These are phyloP conservation scores for Cyclocybe cylindracea DNA, from an alignment of 768 basidiomycete species.

Conservation along the genomic window DNA sequence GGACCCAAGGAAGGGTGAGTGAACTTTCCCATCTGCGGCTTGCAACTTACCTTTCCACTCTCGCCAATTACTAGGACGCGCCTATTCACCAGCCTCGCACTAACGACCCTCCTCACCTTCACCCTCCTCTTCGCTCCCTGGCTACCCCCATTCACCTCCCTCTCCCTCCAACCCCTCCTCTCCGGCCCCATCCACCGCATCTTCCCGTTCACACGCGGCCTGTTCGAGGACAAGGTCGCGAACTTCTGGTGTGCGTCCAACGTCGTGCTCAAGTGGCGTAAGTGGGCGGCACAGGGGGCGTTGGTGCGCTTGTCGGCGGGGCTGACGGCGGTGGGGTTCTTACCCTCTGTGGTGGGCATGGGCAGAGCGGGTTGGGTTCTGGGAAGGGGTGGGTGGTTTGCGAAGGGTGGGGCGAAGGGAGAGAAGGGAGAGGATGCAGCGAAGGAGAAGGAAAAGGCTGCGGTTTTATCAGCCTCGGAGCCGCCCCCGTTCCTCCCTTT, in stretches of 20 bases:
- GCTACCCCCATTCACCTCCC: slow-evolving; percentile 64
- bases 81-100: slow-evolving; percentile 68
- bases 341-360: slow-evolving; percentile 55
- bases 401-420: slow-evolving; percentile 2
- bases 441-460: slow-evolving; percentile 2
- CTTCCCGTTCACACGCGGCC: slow-evolving; percentile 88
- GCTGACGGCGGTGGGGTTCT: slow-evolving; percentile 71
- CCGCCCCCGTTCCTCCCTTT: slow-evolving; percentile 60
- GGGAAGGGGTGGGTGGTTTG: slow-evolving; percentile 14
- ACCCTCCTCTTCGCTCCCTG: slow-evolving; percentile 77
- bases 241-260: slow-evolving; percentile 98
- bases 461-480: neutral
- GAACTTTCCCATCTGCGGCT: neutral
- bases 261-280: slow-evolving; percentile 84
- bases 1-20: slow-evolving; percentile 72
- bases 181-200: slow-evolving; percentile 75
- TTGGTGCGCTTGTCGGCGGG: slow-evolving; percentile 68
- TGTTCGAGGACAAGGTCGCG: slow-evolving; percentile 96
- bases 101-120: slow-evolving; percentile 65
- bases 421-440: slow-evolving; percentile 1
- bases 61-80: slow-evolving; percentile 31
- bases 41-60: neutral
- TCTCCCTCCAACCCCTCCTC: slow-evolving; percentile 33
- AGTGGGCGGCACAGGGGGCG: slow-evolving; percentile 42
- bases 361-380: slow-evolving; percentile 34